Evolutionary conservation across 345 rosid species (phyloP).

Genomic region (Isatis tinctoria): DNA sequence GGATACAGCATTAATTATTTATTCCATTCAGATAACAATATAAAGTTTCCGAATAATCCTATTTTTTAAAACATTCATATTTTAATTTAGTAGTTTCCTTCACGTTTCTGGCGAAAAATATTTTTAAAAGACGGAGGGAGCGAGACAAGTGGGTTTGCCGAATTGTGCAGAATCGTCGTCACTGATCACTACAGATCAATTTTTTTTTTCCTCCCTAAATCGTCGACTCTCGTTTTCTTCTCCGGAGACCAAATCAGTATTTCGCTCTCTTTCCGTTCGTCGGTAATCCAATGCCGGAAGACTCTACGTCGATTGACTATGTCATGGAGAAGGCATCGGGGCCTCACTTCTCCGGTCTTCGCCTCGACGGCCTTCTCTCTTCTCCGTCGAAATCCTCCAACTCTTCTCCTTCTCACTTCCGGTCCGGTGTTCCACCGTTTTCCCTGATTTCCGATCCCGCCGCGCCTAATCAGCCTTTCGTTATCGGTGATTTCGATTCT

Average conservation of each 20-base stretch:
- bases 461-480: slow-evolving; percentile 67
- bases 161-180: slow-evolving; percentile 16
- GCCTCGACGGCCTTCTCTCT: slow-evolving; percentile 64
- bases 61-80: not conserved
- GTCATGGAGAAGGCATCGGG: slow-evolving; percentile 98
- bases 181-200: slow-evolving; percentile 11
- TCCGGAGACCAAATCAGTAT: slow-evolving; percentile 5
- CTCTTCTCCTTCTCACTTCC: slow-evolving; percentile 39
- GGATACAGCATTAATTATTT: not conserved
- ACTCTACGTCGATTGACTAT: slow-evolving; percentile 57
- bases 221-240: not conserved
- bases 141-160: slow-evolving; percentile 20
- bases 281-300: slow-evolving; percentile 44
- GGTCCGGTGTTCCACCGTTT: slow-evolving; percentile 8
- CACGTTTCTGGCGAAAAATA: not conserved
- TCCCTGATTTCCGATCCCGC: slow-evolving; percentile 30
- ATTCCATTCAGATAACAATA: not conserved
- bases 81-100: not conserved
- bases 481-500: slow-evolving; percentile 56
- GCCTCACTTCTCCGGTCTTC: slow-evolving; percentile 98
- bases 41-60: not conserved
- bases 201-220: not conserved
- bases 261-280: not conserved
- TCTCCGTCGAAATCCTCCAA: slow-evolving; percentile 49
- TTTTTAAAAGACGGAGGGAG: slow-evolving; percentile 25